Conservation (phyloP, 1,139 yeast species). For the Taphrina sp. region DNA sequence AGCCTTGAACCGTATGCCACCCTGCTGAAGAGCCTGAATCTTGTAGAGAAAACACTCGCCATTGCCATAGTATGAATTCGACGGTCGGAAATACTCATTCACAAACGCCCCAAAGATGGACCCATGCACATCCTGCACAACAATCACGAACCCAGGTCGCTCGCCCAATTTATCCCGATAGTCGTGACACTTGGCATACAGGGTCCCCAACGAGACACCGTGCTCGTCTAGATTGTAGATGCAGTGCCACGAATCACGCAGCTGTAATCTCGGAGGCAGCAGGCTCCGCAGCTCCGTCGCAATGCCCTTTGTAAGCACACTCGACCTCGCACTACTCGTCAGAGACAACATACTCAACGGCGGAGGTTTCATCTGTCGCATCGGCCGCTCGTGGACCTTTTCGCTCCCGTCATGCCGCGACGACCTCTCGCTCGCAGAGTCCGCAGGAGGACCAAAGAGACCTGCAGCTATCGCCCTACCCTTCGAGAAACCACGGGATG, state of each 20-base stretch:
- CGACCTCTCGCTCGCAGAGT: too few species aligned
- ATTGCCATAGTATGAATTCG: conserved; percentile 76
- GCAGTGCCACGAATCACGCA: conserved; percentile 57
- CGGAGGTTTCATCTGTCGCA: conserved; percentile 38
- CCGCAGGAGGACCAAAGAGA: conserved; percentile 10
- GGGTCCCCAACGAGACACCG: conserved; percentile 80
- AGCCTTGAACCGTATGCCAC: conserved; percentile 59
- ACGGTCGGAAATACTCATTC: conserved; percentile 72
- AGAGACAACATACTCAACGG: conserved; percentile 54
- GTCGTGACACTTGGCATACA: conserved; percentile 53
- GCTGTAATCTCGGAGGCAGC: conserved; percentile 63
- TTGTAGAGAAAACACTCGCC: conserved; percentile 64
- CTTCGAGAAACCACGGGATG: conserved; percentile 2
- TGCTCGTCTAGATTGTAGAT: conserved; percentile 83
- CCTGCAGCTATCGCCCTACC: conserved; percentile 6
- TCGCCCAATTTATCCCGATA: conserved; percentile 40
- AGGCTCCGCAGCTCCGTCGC: conserved; percentile 72
- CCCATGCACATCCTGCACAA: conserved; percentile 48
- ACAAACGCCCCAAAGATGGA: conserved; percentile 78
- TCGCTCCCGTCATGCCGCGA: conserved; percentile 5
- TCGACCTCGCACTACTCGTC: conserved; percentile 53
- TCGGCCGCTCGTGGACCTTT: conserved; percentile 10
- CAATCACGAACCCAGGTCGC: conserved; percentile 42
- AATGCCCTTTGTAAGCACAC: conserved; percentile 57
- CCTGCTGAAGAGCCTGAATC: conserved; percentile 47